A percentile compares a stretch with the other conserved stretches of the same genome.
Conservation (phyloP, 2,329 filamentous ascomycete genomes). For the Verticillium nonalfalfae region DNA sequence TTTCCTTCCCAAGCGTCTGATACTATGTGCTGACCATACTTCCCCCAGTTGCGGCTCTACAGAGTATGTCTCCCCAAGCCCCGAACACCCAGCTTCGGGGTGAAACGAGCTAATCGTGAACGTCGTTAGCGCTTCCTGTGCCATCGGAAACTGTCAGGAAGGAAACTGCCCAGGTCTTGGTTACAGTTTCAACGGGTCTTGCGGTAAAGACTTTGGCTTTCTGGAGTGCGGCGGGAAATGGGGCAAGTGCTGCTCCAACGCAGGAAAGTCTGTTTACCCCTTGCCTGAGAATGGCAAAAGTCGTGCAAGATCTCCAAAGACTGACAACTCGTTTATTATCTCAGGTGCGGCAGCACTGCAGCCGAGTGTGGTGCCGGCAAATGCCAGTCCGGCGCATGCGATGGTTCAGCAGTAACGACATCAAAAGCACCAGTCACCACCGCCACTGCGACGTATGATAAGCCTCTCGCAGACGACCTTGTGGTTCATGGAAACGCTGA, state of each 20-base stretch:
- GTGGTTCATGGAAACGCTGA: neutral
- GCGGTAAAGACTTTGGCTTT: neutral
- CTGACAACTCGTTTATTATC: neutral
- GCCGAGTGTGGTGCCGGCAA: neutral
- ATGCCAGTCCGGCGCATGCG: neutral
- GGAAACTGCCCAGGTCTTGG: neutral
- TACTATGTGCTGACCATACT: too few species aligned
- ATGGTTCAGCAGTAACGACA: neutral
- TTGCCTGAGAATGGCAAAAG: neutral
- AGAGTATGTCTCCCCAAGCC: too few species aligned
- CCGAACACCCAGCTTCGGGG: too few species aligned
- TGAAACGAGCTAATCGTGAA: too few species aligned
- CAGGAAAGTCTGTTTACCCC: neutral
- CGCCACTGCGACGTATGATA: too few species aligned
- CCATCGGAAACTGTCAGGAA: slow-evolving; percentile 1
- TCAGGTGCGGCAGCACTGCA: neutral
- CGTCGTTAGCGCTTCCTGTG: neutral
- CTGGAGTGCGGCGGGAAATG: neutral
- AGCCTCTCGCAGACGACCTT: neutral
- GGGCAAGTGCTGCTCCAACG: neutral
- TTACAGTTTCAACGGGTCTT: neutral
- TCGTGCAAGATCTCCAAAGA: neutral
- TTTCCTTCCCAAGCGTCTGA: too few species aligned
- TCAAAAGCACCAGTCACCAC: neutral
- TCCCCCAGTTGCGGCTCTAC: too few species aligned